Percentiles rank a stretch among this genome's conserved stretches.
Evolutionary conservation across 352 stramenopile species (phyloP).

Genomic region (Globisporangium carolinianum): DNA sequence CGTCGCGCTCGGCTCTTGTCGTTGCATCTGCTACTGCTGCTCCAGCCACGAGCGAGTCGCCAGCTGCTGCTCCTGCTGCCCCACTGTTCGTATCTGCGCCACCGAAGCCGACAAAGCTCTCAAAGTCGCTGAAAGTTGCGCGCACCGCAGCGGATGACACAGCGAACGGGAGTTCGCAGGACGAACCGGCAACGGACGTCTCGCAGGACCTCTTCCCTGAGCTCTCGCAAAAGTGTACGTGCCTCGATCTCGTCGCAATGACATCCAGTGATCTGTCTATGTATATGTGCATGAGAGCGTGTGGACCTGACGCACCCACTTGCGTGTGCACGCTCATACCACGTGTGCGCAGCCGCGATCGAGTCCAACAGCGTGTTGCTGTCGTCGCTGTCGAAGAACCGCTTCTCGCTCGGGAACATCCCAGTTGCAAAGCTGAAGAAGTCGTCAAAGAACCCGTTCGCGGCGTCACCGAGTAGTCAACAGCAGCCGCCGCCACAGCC

Average conservation of each 20-base stretch:
- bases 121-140: neutral
- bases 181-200: constrained; percentile 17
- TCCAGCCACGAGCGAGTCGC: neutral
- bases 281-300: neutral
- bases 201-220: constrained; percentile 47
- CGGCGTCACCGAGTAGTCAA: constrained; percentile 17
- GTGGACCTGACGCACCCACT: neutral
- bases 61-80: neutral
- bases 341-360: constrained; percentile 20
- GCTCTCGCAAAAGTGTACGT: constrained; percentile 41
- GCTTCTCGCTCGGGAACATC: constrained; percentile 70
- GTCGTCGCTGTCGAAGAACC: constrained; percentile 55
- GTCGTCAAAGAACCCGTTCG: constrained; percentile 74
- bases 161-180: constrained; percentile 28
- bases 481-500: neutral
- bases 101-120: constrained; percentile 4
- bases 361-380: constrained; percentile 60
- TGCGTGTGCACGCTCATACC: neutral
- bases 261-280: neutral
- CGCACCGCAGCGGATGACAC: constrained; percentile 12
- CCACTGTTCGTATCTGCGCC: neutral
- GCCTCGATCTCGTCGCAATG: neutral
- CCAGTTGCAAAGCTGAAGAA: constrained; percentile 78
- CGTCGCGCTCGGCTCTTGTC: neutral
- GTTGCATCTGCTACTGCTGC: neutral